Evolutionary conservation across 1,284 basidiomycete species (phyloP), one percentile per base, ranked within the genome.

Genomic region (Ganoderma multipileum): DNA sequence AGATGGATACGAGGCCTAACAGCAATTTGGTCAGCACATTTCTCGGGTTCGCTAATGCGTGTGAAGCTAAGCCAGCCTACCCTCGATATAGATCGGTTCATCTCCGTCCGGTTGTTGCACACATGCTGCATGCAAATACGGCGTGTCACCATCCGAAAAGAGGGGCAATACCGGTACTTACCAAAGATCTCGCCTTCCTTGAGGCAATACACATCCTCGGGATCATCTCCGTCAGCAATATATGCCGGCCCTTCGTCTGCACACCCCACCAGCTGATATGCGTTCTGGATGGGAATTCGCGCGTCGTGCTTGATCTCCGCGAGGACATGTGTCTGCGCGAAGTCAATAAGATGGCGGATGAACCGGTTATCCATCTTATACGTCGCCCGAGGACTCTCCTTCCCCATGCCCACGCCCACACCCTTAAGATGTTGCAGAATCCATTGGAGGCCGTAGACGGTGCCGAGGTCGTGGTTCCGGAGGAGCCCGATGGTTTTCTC

Each of bases 221-320:
- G 58, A n/a, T 60, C 76, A 61, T 79, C 72, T 3, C 87, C 89
- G 8, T 76, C 80, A 8, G 75, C 75, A 64, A 80, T 79, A 71
- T 93, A 91, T 1, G 87, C 84, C 3, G 87, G 85, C 2, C 91
- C 91, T 80, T 94, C 93, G 75, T 94, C 93, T 16, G 90, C 90
- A n/a, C 94, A 85, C 3, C 93, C 93, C 20, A 94, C 90, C 7
- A 94, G 82, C 38, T 89, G 83, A 71, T 87, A 86, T 66, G 89
- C 89, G 0, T 89, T 79, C 1, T 87, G 87, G 28, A 95, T 85
- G 2, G 84, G 85, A 50, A 95, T 91, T 20, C 91, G 83, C 0
- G 91, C 92, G 38, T 84, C 82, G 73, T 93, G 87, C 74, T 94
- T 94, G 76, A 95, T 87, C 63, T 87, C 87, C 20, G 91, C 83